A percentile compares a stretch with the other conserved stretches of the same genome.
These are phyloP conservation scores for Stachybotrys elegans DNA, from an alignment of 2,329 filamentous ascomycete species.

Conservation along the genomic window DNA sequence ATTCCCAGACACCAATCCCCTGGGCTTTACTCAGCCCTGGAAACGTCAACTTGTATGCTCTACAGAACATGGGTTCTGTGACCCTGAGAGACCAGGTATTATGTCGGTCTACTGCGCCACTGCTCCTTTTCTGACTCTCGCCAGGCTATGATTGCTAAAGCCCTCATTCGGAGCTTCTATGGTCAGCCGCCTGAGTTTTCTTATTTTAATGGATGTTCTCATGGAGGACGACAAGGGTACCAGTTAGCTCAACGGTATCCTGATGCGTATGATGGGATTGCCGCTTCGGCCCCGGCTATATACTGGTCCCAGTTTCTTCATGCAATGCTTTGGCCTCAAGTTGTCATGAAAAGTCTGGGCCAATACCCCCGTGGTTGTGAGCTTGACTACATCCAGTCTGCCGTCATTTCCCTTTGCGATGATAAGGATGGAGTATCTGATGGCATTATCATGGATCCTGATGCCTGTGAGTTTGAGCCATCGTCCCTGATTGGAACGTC, in stretches of 20 bases:
- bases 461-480: conserved; percentile 15
- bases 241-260: conserved; percentile 1
- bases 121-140: background rate
- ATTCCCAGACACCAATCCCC: background rate
- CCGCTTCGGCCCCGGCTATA: background rate
- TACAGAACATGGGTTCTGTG: conserved; percentile 20
- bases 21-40: conserved; percentile 15
- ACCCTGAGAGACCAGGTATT: conserved; percentile 19
- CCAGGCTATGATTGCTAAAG: conserved; percentile 33
- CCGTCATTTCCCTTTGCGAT: conserved; percentile 28
- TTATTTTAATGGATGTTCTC: conserved; percentile 22
- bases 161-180: conserved; percentile 36
- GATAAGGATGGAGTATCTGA: conserved; percentile 16
- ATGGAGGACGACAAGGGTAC: background rate
- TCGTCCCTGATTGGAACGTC: conserved; percentile 10
- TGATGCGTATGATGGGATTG: background rate
- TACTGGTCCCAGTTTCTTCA: background rate
- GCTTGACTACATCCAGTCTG: conserved; percentile 25
- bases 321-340: conserved; percentile 13
- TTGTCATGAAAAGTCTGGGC: conserved; percentile 15
- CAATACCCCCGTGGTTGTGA: conserved; percentile 26
- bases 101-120: background rate
- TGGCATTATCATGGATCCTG: conserved; percentile 13
- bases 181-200: conserved; percentile 28
- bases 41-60: conserved; percentile 16